Evolutionary conservation across 2,329 filamentous ascomycete genomes (phyloP).

Genomic region (Juglanconis sp.): DNA sequence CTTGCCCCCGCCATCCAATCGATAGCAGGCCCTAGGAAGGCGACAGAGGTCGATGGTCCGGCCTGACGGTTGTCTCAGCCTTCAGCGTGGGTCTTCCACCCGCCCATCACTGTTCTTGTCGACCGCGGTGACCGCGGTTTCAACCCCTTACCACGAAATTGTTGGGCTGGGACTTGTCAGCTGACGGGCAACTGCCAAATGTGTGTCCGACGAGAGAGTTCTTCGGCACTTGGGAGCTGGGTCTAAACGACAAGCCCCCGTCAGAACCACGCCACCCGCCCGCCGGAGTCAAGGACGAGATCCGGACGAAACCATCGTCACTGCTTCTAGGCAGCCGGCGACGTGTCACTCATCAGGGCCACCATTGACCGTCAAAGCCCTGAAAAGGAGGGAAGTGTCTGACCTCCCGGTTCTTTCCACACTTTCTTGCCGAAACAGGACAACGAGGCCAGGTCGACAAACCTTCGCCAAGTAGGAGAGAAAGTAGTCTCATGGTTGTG

Average conservation of each 20-base stretch:
- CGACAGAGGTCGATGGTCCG: background rate
- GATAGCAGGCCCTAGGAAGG: background rate
- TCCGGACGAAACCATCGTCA: background rate
- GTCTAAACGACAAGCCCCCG: background rate
- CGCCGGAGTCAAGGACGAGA: no score
- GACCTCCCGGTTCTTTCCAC: background rate
- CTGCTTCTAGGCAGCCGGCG: background rate
- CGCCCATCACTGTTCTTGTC: background rate
- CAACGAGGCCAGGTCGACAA: background rate
- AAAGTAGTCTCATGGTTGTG: background rate
- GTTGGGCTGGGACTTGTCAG: background rate
- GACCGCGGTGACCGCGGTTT: background rate
- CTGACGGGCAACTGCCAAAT: background rate
- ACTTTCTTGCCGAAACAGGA: background rate
- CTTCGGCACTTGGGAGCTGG: background rate
- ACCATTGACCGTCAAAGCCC: background rate
- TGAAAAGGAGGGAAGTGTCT: background rate
- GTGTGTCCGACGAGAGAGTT: background rate
- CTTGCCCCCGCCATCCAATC: background rate
- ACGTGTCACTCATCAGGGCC: background rate
- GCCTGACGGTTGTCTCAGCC: background rate
- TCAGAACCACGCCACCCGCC: no score
- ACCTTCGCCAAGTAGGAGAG: background rate
- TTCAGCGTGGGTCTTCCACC: background rate
- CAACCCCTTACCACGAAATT: background rate